phyloP scores from a whole-genome alignment of 2,329 filamentous ascomycete species.

The Aspergillus uvarum region DNA sequence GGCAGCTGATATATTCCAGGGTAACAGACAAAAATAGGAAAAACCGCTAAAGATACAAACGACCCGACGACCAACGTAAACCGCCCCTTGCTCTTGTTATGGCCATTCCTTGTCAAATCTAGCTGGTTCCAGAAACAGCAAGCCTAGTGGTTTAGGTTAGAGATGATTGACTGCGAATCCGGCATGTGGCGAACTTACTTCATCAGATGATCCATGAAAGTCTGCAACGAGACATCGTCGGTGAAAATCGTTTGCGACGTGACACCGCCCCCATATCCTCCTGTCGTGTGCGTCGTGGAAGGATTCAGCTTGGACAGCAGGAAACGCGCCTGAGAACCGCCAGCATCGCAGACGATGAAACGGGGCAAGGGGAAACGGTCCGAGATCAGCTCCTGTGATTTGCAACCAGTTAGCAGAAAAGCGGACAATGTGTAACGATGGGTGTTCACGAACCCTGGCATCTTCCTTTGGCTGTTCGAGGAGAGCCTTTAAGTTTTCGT shows the following conservation, averaged over 20 bases:
- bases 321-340: conserved; percentile 96
- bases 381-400: conserved; percentile 81
- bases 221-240: conserved; percentile 95
- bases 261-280: conserved; percentile 84
- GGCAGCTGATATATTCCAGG: conserved; percentile 31
- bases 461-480: conserved; percentile 95
- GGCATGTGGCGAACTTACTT: conserved; percentile 63
- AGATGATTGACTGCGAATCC: not conserved
- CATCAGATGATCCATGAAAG: conserved; percentile 99
- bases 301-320: conserved; percentile 95
- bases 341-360: conserved; percentile 98
- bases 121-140: conserved; percentile 53
- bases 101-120: conserved; percentile 35
- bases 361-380: conserved; percentile 97
- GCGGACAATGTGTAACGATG: not conserved
- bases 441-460: conserved; percentile 67
- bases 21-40: conserved; percentile 27
- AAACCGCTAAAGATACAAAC: conserved; percentile 46
- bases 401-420: conserved; percentile 7
- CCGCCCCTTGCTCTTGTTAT: conserved; percentile 35
- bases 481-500: conserved; percentile 88
- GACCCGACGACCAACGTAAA: conserved; percentile 33
- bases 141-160: conserved; percentile 42
- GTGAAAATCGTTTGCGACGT: conserved; percentile 98
- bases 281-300: conserved; percentile 91